Evolutionary conservation across 306 rosid species (phyloP).

Genomic region (Sesbania bispinosa): DNA sequence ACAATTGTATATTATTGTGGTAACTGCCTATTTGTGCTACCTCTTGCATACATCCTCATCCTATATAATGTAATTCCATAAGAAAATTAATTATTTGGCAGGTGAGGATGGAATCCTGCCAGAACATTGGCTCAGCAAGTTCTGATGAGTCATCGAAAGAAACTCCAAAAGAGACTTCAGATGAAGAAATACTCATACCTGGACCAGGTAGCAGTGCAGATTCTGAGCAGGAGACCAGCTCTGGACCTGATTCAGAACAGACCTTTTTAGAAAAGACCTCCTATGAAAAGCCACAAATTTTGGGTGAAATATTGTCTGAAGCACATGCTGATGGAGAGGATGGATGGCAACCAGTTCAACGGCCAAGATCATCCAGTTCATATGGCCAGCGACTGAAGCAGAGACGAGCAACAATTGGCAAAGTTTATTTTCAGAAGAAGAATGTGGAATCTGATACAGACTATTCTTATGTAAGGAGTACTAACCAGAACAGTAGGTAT

Average conservation of each 20-base stretch:
- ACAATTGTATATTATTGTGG: background rate
- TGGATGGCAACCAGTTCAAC: slow-evolving; percentile 94
- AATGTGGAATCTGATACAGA: slow-evolving; percentile 47
- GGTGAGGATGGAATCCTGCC: slow-evolving; percentile 56
- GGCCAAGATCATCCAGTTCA: slow-evolving; percentile 74
- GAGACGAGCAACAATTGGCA: slow-evolving; percentile 68
- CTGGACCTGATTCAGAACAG: slow-evolving; percentile 43
- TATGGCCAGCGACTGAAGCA: slow-evolving; percentile 66
- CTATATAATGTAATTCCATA: slow-evolving; percentile 8
- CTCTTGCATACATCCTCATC: background rate
- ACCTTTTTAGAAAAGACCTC: slow-evolving; percentile 37
- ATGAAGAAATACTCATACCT: slow-evolving; percentile 48
- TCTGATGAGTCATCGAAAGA: slow-evolving; percentile 64
- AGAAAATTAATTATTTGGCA: slow-evolving; percentile 39
- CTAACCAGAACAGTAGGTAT: slow-evolving; percentile 48
- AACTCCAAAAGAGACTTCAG: slow-evolving; percentile 55
- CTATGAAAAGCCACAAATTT: slow-evolving; percentile 38
- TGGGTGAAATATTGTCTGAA: slow-evolving; percentile 45
- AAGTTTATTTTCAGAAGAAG: slow-evolving; percentile 72
- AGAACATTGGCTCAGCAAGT: slow-evolving; percentile 36
- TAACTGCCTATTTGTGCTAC: background rate
- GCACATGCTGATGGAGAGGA: slow-evolving; percentile 65
- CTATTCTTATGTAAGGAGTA: slow-evolving; percentile 40
- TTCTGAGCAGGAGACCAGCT: slow-evolving; percentile 41
- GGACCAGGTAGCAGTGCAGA: slow-evolving; percentile 31